Base-by-base conservation (phyloP, 225 moss, liverwort and hornwort species). In the Straminergon stramineum region DNA sequence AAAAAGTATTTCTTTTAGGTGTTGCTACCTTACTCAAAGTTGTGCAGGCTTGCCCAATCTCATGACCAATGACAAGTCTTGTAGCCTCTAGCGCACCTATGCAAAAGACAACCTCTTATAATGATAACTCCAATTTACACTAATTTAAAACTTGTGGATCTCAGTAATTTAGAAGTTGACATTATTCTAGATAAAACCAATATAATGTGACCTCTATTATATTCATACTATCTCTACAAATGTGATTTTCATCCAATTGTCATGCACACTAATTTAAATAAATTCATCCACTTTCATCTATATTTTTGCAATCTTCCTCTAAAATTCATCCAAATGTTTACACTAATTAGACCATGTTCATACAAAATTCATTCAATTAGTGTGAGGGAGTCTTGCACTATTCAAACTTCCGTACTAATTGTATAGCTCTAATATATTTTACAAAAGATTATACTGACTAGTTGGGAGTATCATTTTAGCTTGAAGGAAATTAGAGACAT, bases 11-110 rank as follows among this genome's bases (percentile, higher is more conserved):
- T 77, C 11, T 77, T 23, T 15, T 35, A 15, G 22, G 4, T 52
- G 1, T 53, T 53, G 4, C 32, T 35, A 77, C 3, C 14, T 77
- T 77, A 15, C 0, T 15, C 15, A 53, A 53, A 55, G 15, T 35
- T 78, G 53, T 78, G 6, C 9, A 5, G 4, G 8, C 35, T 78
- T 78, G 77, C 10, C 35, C 53, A 23, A 15, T 35, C 6, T 53
- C 4, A 7, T 52, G 9, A 8, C 13, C 34, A 32, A 53, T 78
- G 22, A 15, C 14, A 35, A 53, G 5, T 53, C 32, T 3, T 35
- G 8, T 23, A 52, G 13, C 9, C 2, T 35, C 34, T 23, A 53
- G 6, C 2, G 2, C 23, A 53, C 8, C 4, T 22, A 0, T 2
- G 4, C 9, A 53, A 34, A 53, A 77, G 5, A 23, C 35, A 53